Evolutionary conservation across 1,284 basidiomycete species (phyloP).

Genomic region (Cryptococcus amylolentus): DNA sequence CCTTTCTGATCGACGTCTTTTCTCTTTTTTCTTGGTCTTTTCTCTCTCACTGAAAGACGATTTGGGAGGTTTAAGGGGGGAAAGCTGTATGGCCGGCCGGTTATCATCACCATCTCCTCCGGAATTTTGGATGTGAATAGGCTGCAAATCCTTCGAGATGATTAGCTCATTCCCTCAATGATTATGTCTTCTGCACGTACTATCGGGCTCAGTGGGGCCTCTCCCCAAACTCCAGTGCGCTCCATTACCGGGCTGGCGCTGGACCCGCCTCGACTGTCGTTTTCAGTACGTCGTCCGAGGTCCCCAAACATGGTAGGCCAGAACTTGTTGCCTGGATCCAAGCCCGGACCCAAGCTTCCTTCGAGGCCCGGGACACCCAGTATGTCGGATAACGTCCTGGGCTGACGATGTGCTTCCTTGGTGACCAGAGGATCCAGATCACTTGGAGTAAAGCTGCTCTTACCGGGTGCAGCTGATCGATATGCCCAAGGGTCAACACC

Average conservation of each 20-base stretch:
- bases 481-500: slow-evolving; percentile 5
- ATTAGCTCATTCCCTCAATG: background rate
- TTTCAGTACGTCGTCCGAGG: background rate
- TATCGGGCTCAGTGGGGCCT: slow-evolving; percentile 4
- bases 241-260: slow-evolving; percentile 1
- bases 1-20: background rate
- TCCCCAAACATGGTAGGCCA: slow-evolving; percentile 11
- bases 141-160: slow-evolving; percentile 5
- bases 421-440: background rate
- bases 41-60: background rate
- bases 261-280: background rate
- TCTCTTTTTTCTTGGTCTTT: background rate
- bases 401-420: background rate
- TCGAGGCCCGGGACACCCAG: slow-evolving; percentile 5
- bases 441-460: slow-evolving; percentile 2
- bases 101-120: background rate
- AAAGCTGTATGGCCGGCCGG: slow-evolving; percentile 1
- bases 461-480: slow-evolving; percentile 9
- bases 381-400: slow-evolving; percentile 6
- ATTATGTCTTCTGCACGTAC: background rate
- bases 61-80: slow-evolving; percentile 2
- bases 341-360: slow-evolving; percentile 3
- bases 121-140: slow-evolving; percentile 2
- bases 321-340: slow-evolving; percentile 6
- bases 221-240: background rate